Evolutionary conservation across 2,329 filamentous ascomycete species (phyloP), one percentile per base, ranked within the genome.

Genomic region (Iodosphaeria phyllophila): DNA sequence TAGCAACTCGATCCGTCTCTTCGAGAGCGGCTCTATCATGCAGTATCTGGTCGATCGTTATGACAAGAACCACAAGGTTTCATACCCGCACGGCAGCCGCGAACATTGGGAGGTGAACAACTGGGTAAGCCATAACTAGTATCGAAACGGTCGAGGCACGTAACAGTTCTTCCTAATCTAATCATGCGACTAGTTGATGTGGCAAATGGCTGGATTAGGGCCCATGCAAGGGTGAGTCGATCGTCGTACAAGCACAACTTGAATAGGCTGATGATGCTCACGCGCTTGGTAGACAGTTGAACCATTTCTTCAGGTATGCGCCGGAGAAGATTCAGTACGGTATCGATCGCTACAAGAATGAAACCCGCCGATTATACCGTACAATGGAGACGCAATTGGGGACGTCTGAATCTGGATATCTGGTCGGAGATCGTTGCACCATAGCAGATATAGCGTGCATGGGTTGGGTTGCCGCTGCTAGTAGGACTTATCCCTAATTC

Each of bases 1-100:
- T 45, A 78, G 79, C 36, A 56, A 75, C 45, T 55, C 58, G 17
- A 80, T 92, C 43, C 61, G 64, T 29, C 47, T 92, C 11, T 92
- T 91, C 42, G 83, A 92, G 51, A 78, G 70, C 33, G 82, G 79
- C 29, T 68, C 74, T 34, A 89, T 92, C 43, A 57, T 91, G 53
- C 70, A 83, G 48, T 92, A 92, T 46, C 64, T 92, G 5, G 69
- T 76, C 11, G 75, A 83, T 26, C 65, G 70, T 30, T 92, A 92
- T 46, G 82, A 92, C 48, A 62, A 59, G 15, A 74, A 84, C 26
- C 56, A 89, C 58, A 86, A 82, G 54, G 65, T 92, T 30, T 82
- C 73, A 22, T 92, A 78, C 44, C 76, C 80, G 0, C 51, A 50
- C 13, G 80, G 70, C 8, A 66, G 68, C 5, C 58, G 71, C 23